Conservation (phyloP, 805 yeast genomes). For the Saturnispora ahearnii region DNA sequence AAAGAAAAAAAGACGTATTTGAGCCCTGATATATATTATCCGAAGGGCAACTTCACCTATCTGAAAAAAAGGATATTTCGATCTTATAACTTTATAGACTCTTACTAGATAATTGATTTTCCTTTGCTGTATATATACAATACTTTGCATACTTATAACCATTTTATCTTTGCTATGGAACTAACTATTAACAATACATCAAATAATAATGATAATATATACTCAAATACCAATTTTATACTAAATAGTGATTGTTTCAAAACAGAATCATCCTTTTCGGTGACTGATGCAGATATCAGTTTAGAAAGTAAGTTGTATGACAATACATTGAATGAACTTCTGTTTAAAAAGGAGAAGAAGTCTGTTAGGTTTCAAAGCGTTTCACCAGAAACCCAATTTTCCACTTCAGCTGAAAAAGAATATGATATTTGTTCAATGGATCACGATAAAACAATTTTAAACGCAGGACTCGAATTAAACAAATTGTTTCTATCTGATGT, state of each 20-base stretch:
- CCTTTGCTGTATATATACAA: background rate
- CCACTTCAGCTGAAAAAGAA: background rate
- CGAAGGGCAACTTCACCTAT: constrained; percentile 23
- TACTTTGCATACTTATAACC: background rate
- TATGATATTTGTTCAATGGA: background rate
- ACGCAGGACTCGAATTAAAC: background rate
- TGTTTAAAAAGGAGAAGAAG: background rate
- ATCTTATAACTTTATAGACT: background rate
- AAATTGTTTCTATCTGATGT: background rate
- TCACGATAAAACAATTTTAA: background rate
- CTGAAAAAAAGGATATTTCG: background rate
- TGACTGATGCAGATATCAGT: constrained; percentile 4
- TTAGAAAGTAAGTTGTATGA: constrained; percentile 1
- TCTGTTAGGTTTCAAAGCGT: constrained; percentile 7
- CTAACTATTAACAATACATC: constrained; percentile 24
- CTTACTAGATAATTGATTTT: background rate
- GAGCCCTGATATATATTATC: constrained; percentile 20
- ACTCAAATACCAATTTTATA: constrained; percentile 30
- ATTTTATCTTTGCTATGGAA: background rate
- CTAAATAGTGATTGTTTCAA: constrained; percentile 11
- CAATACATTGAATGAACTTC: background rate
- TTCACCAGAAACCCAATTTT: background rate
- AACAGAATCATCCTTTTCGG: constrained; percentile 15
- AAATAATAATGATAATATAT: constrained; percentile 37
- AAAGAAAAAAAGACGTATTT: background rate